Evolutionary conservation across 257 asterid species (phyloP), one percentile per base, ranked within the genome.

Genomic region (Coffea canephora): DNA sequence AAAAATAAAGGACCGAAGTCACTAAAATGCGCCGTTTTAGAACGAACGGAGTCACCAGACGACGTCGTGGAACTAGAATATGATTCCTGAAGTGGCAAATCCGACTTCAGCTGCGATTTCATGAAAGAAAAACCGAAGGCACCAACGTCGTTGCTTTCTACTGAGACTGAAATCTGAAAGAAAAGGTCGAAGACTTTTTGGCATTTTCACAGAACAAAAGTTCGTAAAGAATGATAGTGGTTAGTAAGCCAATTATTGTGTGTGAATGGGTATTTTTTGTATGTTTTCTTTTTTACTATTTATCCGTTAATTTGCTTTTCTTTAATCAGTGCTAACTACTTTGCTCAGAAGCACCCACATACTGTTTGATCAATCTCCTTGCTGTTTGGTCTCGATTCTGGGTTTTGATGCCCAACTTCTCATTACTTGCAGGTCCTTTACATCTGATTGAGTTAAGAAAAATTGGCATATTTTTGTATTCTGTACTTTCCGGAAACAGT

Each of bases 401-500:
- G 27, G 21, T 50, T 50, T 31, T 67, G 23, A 55, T 57, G 64
- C 64, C 23, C 5, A 57, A 57, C 23, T 57, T n/a, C 8, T 54
- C 25, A 18, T 57, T 8, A 57, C 19, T 10, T 75, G 55, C 55
- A 75, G 78, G 70, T 45, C 70, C 18, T 68, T 11, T 39, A 46
- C 25, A 21, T 67, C 66, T 69, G 34, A 12, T 54, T 69, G 59
- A 78, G 65, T 68, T 70, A 77, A 52, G 31, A n/a, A 77, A 69
- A 69, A 14, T n/a, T 2, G 50, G 9, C 25, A 39, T 69, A 6
- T 27, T 27, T 52, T 11, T 45, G n/a, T 6, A n/a, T 14, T 14
- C 62, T 73, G 1, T 76, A 65, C 64, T 65, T 50, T 78, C 77
- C 76, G 71, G 84, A 54, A 78, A 71, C 75, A 79, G 66, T 82